Evolutionary conservation across 345 rosid genomes (phyloP).

Genomic region (Bruguiera sexangula): DNA sequence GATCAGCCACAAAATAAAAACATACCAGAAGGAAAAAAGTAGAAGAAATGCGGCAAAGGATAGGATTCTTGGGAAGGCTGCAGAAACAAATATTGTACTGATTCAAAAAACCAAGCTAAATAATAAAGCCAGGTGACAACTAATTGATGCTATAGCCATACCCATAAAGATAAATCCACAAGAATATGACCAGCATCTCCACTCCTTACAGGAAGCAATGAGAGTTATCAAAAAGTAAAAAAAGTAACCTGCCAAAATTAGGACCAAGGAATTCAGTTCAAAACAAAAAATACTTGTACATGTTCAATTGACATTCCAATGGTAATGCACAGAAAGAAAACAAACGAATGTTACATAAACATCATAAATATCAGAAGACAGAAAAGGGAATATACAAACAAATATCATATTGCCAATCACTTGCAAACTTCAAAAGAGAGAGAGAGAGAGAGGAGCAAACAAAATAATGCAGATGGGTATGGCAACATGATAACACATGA

Average conservation of each 20-base stretch:
- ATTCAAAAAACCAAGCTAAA: slow-evolving; percentile 13
- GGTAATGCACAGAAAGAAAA: too few relatives aligned
- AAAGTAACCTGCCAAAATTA: slow-evolving; percentile 44
- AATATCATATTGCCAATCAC: too few relatives aligned
- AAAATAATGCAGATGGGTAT: too few relatives aligned
- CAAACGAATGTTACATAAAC: too few relatives aligned
- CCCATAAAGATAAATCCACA: slow-evolving; percentile 68
- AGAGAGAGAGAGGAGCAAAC: too few relatives aligned
- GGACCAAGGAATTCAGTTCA: neutral
- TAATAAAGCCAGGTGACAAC: neutral
- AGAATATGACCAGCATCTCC: slow-evolving; percentile 57
- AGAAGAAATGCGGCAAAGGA: slow-evolving; percentile 59
- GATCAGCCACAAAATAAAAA: neutral
- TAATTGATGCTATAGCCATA: slow-evolving; percentile 25
- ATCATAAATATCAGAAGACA: too few relatives aligned
- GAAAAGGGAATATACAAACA: too few relatives aligned
- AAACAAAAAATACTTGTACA: too few relatives aligned
- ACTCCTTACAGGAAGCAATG: slow-evolving; percentile 47
- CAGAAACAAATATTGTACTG: slow-evolving; percentile 18
- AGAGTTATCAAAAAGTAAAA: slow-evolving; percentile 43
- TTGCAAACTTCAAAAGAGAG: too few relatives aligned
- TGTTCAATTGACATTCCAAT: too few relatives aligned
- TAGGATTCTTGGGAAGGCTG: slow-evolving; percentile 61
- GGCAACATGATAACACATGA: too few relatives aligned
- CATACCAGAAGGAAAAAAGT: slow-evolving; percentile 67